Percentiles rank a stretch among this genome's conserved stretches.
These are phyloP conservation scores for Wickerhamomyces mucosus DNA, from an alignment of 805 yeast genomes.

Conservation along the genomic window DNA sequence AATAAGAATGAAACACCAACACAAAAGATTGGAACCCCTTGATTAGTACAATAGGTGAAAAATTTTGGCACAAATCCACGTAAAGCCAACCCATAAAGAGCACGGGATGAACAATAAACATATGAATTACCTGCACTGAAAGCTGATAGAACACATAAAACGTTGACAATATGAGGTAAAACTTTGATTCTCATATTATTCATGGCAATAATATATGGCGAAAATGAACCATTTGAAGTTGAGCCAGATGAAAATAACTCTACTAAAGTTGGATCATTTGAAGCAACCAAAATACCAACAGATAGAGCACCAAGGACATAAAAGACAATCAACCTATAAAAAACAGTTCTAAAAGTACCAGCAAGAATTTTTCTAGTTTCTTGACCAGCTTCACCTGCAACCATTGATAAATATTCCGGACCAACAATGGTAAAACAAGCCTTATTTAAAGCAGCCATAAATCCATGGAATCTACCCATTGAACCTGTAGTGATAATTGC, in stretches of 20 bases:
- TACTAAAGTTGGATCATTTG: constrained; percentile 43
- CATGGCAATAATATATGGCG: constrained; percentile 50
- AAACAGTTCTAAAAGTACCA: constrained; percentile 64
- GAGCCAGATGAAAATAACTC: constrained; percentile 51
- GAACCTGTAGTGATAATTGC: constrained; percentile 43
- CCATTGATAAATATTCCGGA: constrained; percentile 76
- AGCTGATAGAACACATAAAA: constrained; percentile 43
- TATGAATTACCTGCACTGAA: constrained; percentile 49
- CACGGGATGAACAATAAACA: constrained; percentile 51
- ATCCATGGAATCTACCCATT: constrained; percentile 62
- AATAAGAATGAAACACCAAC: constrained; percentile 46
- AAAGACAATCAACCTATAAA: constrained; percentile 50
- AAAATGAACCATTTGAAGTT: constrained; percentile 43
- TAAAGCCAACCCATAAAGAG: constrained; percentile 42
- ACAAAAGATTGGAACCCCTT: constrained; percentile 67
- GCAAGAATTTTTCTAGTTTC: constrained; percentile 67
- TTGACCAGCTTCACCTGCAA: constrained; percentile 70
- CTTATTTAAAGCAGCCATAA: constrained; percentile 55
- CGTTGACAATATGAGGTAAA: constrained; percentile 42
- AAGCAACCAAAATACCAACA: constrained; percentile 58
- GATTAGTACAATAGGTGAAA: constrained; percentile 47
- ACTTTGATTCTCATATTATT: constrained; percentile 42
- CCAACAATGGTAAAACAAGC: constrained; percentile 78
- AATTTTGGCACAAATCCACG: constrained; percentile 53
- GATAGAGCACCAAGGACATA: constrained; percentile 58